Base-by-base conservation (phyloP, 768 basidiomycete genomes). In the Tulasnella sp. region DNA sequence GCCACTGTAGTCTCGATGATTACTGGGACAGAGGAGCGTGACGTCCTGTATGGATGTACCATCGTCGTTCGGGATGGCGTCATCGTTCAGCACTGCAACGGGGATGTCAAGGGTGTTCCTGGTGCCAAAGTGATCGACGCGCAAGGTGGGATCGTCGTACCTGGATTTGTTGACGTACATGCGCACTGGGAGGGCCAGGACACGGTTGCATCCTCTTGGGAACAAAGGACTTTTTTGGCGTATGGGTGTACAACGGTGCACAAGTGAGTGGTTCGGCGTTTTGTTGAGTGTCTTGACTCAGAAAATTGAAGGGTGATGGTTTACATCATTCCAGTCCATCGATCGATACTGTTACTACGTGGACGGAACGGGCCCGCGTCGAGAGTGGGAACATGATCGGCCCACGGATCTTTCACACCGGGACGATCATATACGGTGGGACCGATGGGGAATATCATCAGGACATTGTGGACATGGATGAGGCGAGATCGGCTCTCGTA, bases 221-320 rank as follows among this genome's bases (percentile, higher is more conserved):
- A 87, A 65, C 74, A 84, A 73, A 77, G 83, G 66, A 79, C 83
- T 0, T 86, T 86, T 78, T 75, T 88, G 29, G 82, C 85, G 0
- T 86, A 85, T 64, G 86, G 86, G 21, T 78, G 87, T 3, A 87
- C 86, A 1, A 86, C 85, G 1, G 64, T 86, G 60, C 86, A 86
- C 73, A 88, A 87, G 85, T 86, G 62, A 59, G 76, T 70, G 11
- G n/a, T 26, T 26, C n/a, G n/a, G 53, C 15, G 47, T 4, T n/a
- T n/a, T n/a, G n/a, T n/a, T n/a, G n/a, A n/a, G n/a, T n/a, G n/a
- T n/a, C n/a, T n/a, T n/a, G n/a, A n/a, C n/a, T n/a, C n/a, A n/a
- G n/a, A n/a, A n/a, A n/a, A n/a, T n/a, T n/a, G n/a, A n/a, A n/a
- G n/a, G n/a, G n/a, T 24, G 21, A n/a, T 30, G 21, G 41, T 29